Percentiles rank a stretch among this genome's conserved stretches.
Evolutionary conservation across 345 rosid species (phyloP).

Genomic region (Garcia nutans): DNA sequence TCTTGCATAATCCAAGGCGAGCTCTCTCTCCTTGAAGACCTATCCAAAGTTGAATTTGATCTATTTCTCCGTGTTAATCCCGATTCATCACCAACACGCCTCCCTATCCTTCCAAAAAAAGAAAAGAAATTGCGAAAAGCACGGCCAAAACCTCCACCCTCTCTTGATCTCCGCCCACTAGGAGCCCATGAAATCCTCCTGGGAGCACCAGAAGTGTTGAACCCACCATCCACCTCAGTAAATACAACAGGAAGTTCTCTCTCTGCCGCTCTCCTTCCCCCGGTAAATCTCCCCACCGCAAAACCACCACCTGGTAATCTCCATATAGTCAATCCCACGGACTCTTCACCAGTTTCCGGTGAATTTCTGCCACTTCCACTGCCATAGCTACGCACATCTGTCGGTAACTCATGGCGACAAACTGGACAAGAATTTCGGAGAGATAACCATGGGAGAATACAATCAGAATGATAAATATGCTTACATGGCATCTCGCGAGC

Average conservation of each 20-base stretch:
- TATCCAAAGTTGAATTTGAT: slow-evolving; percentile 23
- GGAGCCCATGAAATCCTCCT: slow-evolving; percentile 53
- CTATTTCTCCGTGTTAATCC: slow-evolving; percentile 35
- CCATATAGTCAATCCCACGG: slow-evolving; percentile 73
- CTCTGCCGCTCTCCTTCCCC: slow-evolving; percentile 39
- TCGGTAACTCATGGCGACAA: slow-evolving; percentile 63
- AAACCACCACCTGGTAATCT: slow-evolving; percentile 84
- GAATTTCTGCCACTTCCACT: slow-evolving; percentile 2
- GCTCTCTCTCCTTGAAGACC: slow-evolving; percentile 34
- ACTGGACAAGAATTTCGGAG: slow-evolving; percentile 73
- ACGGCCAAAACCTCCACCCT: slow-evolving; percentile 42
- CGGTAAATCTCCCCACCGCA: slow-evolving; percentile 71
- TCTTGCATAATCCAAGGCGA: slow-evolving; percentile 27
- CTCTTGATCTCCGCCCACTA: slow-evolving; percentile 33
- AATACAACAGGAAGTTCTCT: slow-evolving; percentile 57
- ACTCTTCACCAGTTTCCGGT: slow-evolving; percentile 19
- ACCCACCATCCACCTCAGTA: slow-evolving; percentile 70
- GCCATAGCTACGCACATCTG: slow-evolving; percentile 28
- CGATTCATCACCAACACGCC: slow-evolving; percentile 12
- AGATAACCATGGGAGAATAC: slow-evolving; percentile 73
- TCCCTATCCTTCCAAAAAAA: slow-evolving; percentile 50
- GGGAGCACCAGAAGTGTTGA: slow-evolving; percentile 31
- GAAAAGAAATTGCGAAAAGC: slow-evolving; percentile 59
- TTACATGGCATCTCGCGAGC: slow-evolving; percentile 83
- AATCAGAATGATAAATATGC: slow-evolving; percentile 67